A percentile compares a stretch with the other conserved stretches of the same genome.
Conservation (phyloP, 1,284 basidiomycete species). For the Gomphus sp. region DNA sequence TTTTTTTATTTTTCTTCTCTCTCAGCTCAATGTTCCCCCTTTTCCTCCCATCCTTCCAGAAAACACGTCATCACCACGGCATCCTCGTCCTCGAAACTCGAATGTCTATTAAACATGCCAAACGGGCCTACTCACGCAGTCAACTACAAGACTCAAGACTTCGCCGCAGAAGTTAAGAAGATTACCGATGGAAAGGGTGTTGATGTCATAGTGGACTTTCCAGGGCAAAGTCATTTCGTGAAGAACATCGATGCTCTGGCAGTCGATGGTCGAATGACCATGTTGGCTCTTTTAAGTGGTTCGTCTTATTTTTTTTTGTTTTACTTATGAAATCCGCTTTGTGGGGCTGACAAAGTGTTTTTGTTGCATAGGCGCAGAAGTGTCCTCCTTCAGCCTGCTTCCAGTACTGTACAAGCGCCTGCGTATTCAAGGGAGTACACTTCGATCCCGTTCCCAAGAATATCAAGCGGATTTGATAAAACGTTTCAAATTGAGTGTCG, state of each 20-base stretch:
- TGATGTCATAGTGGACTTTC: slow-evolving; percentile 83
- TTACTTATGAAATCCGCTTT: neutral
- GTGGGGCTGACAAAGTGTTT: slow-evolving; percentile 11
- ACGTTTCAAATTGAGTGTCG: slow-evolving; percentile 38
- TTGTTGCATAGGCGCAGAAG: slow-evolving; percentile 46
- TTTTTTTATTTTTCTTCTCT: too few species aligned
- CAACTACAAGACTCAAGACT: slow-evolving; percentile 84
- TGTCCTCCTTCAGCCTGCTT: slow-evolving; percentile 54
- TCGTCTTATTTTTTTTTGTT: slow-evolving; percentile 14
- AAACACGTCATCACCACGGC: slow-evolving; percentile 76
- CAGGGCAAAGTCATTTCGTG: slow-evolving; percentile 76
- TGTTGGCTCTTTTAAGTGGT: slow-evolving; percentile 69
- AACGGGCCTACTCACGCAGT: slow-evolving; percentile 65
- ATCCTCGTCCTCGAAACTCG: too few species aligned
- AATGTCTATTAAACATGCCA: slow-evolving; percentile 60
- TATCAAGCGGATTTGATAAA: slow-evolving; percentile 78
- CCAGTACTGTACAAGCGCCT: slow-evolving; percentile 82
- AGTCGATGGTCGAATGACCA: slow-evolving; percentile 70
- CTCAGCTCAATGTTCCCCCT: slow-evolving; percentile 8
- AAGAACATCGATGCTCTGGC: slow-evolving; percentile 75
- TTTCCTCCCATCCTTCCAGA: slow-evolving; percentile 26
- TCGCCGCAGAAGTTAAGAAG: slow-evolving; percentile 57
- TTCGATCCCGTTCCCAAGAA: slow-evolving; percentile 67
- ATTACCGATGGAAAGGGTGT: slow-evolving; percentile 61
- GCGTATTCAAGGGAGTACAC: slow-evolving; percentile 82